Conservation (phyloP, 768 basidiomycete species). For the Boletus vermiculosoides region DNA sequence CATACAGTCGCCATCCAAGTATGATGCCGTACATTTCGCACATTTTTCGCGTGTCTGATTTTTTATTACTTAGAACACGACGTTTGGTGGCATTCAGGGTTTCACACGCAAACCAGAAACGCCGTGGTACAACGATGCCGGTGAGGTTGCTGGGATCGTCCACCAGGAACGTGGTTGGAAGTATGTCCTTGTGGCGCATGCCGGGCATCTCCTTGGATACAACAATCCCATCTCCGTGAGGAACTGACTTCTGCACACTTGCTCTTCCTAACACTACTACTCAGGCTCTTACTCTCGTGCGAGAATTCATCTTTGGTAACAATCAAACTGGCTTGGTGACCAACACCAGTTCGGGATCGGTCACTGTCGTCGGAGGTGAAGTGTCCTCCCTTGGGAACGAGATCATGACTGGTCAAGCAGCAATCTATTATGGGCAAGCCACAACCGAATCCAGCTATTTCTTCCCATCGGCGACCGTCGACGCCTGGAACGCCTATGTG, state of each 20-base stretch:
- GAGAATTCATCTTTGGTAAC: conserved; percentile 36
- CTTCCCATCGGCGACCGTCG: conserved; percentile 54
- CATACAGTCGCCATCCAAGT: conserved; percentile 55
- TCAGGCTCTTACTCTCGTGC: conserved; percentile 54
- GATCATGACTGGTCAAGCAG: conserved; percentile 52
- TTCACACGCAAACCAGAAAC: conserved; percentile 69
- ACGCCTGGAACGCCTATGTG: conserved; percentile 58
- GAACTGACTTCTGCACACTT: conserved; percentile 8
- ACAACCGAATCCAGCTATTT: conserved; percentile 50
- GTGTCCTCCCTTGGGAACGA: conserved; percentile 45
- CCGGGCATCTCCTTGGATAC: conserved; percentile 38
- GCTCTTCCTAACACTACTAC: neutral
- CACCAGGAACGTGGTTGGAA: conserved; percentile 69
- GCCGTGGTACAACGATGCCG: conserved; percentile 57
- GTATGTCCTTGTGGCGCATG: conserved; percentile 40
- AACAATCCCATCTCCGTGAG: conserved; percentile 43
- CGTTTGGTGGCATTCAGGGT: conserved; percentile 74
- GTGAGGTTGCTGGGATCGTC: conserved; percentile 63
- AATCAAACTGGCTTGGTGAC: conserved; percentile 59
- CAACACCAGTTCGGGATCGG: conserved; percentile 23
- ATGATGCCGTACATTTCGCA: neutral
- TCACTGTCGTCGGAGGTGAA: conserved; percentile 48
- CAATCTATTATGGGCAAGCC: conserved; percentile 51
- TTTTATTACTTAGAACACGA: conserved; percentile 59
- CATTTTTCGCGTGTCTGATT: neutral